Percentiles rank a stretch among this genome's conserved stretches.
Evolutionary conservation across 208 protist genomes (phyloP).

Genomic region (Crithidia thermophila): DNA sequence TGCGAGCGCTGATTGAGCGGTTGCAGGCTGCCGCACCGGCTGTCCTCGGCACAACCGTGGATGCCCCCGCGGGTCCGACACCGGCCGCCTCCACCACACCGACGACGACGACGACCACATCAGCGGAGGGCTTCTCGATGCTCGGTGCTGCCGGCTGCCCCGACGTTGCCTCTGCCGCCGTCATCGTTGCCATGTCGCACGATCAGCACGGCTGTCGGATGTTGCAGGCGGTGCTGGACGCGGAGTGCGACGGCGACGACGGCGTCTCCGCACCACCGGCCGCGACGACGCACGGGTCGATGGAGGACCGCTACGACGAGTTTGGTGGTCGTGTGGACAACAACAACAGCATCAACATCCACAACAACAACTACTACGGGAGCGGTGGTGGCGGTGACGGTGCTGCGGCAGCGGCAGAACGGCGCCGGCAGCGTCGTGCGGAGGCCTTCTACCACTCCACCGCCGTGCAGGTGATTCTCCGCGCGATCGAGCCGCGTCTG

Average conservation of each 20-base stretch:
- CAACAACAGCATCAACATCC: background rate
- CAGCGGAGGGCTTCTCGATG: background rate
- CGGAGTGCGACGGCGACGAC: conserved; percentile 29
- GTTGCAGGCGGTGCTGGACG: conserved; percentile 68
- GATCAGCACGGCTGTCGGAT: conserved; percentile 72
- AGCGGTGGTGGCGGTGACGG: background rate
- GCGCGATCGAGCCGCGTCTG: conserved; percentile 46
- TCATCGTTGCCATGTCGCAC: conserved; percentile 41
- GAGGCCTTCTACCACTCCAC: conserved; percentile 33
- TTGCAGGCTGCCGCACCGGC: conserved; percentile 11
- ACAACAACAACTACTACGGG: background rate
- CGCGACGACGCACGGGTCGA: background rate
- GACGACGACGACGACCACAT: background rate
- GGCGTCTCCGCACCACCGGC: background rate
- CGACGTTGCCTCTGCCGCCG: conserved; percentile 19
- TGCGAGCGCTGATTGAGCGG: conserved; percentile 18
- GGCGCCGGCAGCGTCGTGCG: conserved; percentile 17
- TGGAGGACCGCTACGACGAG: background rate
- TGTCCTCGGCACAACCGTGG: background rate
- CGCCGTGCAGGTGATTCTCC: conserved; percentile 50
- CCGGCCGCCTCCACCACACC: background rate
- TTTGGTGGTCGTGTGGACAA: background rate
- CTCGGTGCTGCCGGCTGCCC: too few relatives aligned
- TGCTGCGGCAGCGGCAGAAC: background rate
- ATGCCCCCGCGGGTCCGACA: background rate